phyloP scores from a whole-genome alignment of 129 eudicot species.

The Daucus carota region DH1_v3.0 NC_030381.2:52422001-52422500 shows the following conservation, averaged over 20 bases:
- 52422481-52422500: background rate
- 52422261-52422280: conserved; percentile 30
- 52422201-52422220: conserved; percentile 35
- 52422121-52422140: conserved; percentile 27
- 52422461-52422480: background rate
- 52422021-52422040: conserved; percentile 14
- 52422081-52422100: conserved; percentile 43
- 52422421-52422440: conserved; percentile 11
- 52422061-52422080: conserved; percentile 44
- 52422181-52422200: conserved; percentile 23
- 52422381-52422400: conserved; percentile 44
- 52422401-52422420: conserved; percentile 64
- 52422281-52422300: conserved; percentile 38
- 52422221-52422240: conserved; percentile 46
- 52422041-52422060: conserved; percentile 33
- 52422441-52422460: background rate
- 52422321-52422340: conserved; percentile 34
- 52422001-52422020: conserved; percentile 47
- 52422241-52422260: conserved; percentile 43
- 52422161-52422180: conserved; percentile 43
- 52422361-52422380: conserved; percentile 26
- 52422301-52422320: conserved; percentile 66
- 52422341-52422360: conserved; percentile 14
- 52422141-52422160: conserved; percentile 43
- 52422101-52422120: conserved; percentile 28